phyloP scores from a whole-genome alignment of 805 yeast species.

The Candida patagonica region DNA sequence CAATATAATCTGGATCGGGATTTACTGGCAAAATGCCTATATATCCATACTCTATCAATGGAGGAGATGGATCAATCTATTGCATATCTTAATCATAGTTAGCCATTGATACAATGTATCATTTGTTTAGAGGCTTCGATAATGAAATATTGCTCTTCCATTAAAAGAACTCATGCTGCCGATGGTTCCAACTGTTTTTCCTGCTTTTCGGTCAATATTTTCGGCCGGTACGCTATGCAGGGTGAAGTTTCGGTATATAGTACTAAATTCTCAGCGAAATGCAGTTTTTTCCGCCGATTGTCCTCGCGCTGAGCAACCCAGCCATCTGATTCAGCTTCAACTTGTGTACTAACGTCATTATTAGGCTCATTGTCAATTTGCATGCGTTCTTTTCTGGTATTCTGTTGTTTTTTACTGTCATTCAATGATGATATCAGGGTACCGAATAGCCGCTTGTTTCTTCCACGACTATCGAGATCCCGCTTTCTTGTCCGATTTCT shows the following conservation, averaged over 20 bases:
- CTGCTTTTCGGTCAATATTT: constrained; percentile 9
- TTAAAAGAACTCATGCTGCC: too few relatives aligned
- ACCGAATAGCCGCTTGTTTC: constrained; percentile 15
- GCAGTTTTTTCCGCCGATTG: constrained; percentile 6
- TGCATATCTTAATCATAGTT: constrained; percentile 6
- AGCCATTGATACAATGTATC: too few relatives aligned
- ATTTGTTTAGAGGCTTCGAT: too few relatives aligned
- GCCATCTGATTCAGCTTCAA: constrained; percentile 1
- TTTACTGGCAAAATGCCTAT: constrained; percentile 72
- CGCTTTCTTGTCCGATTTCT: background rate
- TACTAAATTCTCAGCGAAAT: constrained; percentile 6
- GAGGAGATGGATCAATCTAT: constrained; percentile 23
- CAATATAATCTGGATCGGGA: constrained; percentile 46
- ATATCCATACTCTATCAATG: constrained; percentile 39
- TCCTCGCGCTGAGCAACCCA: constrained; percentile 6
- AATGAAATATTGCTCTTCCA: too few relatives aligned
- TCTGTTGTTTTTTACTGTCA: background rate
- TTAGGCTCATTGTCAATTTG: background rate
- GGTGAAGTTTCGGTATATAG: constrained; percentile 10
- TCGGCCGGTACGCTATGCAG: constrained; percentile 11
- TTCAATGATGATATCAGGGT: constrained; percentile 13
- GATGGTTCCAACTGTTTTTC: constrained; percentile 2
- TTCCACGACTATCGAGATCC: background rate
- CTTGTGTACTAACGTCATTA: background rate
- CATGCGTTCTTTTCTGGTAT: background rate